Percentiles rank a stretch among this genome's conserved stretches.
phyloP scores from a whole-genome alignment of 306 rosid genomes.

The Pterocarpus macrocarpus region DNA sequence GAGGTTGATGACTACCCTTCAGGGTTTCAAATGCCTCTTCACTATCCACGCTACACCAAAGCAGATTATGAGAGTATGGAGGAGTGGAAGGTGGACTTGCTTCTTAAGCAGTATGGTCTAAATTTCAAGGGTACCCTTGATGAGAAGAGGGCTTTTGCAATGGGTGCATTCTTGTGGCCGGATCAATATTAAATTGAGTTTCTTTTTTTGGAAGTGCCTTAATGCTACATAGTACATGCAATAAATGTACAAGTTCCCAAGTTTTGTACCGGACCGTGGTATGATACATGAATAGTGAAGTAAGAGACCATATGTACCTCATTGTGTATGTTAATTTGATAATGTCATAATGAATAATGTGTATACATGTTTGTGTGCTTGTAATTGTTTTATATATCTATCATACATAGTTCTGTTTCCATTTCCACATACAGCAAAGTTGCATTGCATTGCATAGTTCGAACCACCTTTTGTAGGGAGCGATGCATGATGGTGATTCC shows the following conservation, averaged over 20 bases:
- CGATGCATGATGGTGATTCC: not conserved
- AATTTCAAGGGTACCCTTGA: slow-evolving; percentile 55
- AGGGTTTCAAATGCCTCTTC: slow-evolving; percentile 82
- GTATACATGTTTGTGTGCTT: not conserved
- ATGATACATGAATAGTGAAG: not conserved
- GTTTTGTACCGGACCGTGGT: slow-evolving; percentile 14
- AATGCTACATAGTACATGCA: not conserved
- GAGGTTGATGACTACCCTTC: slow-evolving; percentile 42
- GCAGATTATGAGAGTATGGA: slow-evolving; percentile 79
- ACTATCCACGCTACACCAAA: slow-evolving; percentile 76
- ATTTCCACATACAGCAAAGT: not conserved
- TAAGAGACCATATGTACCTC: not conserved
- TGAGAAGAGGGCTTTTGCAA: slow-evolving; percentile 73
- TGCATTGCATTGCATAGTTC: not conserved
- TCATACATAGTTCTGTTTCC: too few species aligned
- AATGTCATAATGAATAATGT: not conserved
- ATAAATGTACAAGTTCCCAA: slow-evolving; percentile 3
- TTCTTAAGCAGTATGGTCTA: slow-evolving; percentile 76
- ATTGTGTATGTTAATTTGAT: not conserved
- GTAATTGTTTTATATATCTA: not conserved
- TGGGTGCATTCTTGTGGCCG: slow-evolving; percentile 84
- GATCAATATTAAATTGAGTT: slow-evolving; percentile 52
- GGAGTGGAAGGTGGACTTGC: slow-evolving; percentile 76
- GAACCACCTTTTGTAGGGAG: not conserved
- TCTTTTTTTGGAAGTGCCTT: not conserved